Evolutionary conservation across 176 grass and related monocot species (phyloP), one percentile per base, ranked within the genome.

Genomic region (Echinochloa phyllopogon): DNA sequence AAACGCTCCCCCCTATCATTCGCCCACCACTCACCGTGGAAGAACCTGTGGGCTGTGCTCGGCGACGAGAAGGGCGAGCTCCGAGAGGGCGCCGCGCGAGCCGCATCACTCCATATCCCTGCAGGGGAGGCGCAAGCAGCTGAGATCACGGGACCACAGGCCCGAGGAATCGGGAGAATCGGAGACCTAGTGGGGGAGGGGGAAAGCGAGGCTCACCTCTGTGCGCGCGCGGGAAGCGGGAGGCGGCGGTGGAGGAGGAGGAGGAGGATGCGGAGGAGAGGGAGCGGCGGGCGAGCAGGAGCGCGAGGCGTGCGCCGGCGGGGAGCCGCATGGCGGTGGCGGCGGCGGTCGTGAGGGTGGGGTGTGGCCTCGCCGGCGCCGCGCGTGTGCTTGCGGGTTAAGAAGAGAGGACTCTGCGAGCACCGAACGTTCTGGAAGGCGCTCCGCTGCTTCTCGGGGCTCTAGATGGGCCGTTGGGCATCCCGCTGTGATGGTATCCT

Each of bases 261-360:
- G 87, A 17, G 4, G 86, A n/a, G 21, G 85, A 10, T 17, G 63
- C 0, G 81, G 74, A 41, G 67, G 80, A 67, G 42, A 83, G 80
- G 23, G 77, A 68, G 84, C 89, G 84, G n/a, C 89, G 89, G 36
- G 80, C 74, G 84, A 87, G 80, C 12, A 83, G 80, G 42, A 87
- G 84, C 6, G 89, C 89, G 84, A 90, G 84, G 50, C 89, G 89
- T 25, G 89, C 74, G 74, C 80, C 89, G 84, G 67, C 84, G 80
- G 68, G 67, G 74, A 90, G 80, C 48, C 88, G 88, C 88, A 90
- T 90, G 72, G 72, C 40, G 2, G 66, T 3, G 51, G 33, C 69
- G 61, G 69, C 10, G 45, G 69, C 23, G 53, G 5, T 14, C 21
- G 67, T 24, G 43, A 3, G 10, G 84, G n/a, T 49, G 79, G 47